Evolutionary conservation across 441 rosid genomes (phyloP), one percentile per base, ranked within the genome.

Genomic region (Biscutella laevigata): DNA sequence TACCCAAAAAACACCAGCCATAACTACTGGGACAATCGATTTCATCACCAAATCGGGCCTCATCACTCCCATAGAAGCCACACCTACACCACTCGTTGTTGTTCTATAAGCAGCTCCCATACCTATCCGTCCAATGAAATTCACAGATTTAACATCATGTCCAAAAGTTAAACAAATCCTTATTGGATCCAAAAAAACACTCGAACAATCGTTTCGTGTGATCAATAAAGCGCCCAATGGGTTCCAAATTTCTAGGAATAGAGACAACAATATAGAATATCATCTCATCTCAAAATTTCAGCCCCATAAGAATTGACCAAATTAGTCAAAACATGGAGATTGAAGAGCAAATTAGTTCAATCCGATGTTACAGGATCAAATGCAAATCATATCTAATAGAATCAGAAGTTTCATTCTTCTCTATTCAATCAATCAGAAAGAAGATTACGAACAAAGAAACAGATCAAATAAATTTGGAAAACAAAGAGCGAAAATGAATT

Each of bases 1-100:
- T 74, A 36, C 78, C 78, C 71, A 74, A 71, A 13, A 74, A n/a
- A n/a, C 78, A 44, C 78, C 78, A 59, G 75, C 78, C 78, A 74
- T 74, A 46, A 74, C 78, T 11, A 74, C 78, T 2, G 75, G 78
- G 3, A 74, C 75, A 40, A 74, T 70, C 2, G 78, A 74, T 4
- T 74, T 74, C 78, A 74, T 74, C 8, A 74, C 78, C 9, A 74
- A 49, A 32, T 74, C 78, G 2, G 78, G 78, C 41, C 78, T 70
- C 78, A 74, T 74, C 17, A 74, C 78, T 39, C 78, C 78, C 78
- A 74, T 74, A 0, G 78, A 68, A 21, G 72, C 72, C 39, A 68
- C 72, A 39, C 68, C 72, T 13, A 68, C 72, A 20, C 72, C 72
- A 50, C 72, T 68, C 60, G 61, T 68, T 7, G 68, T 68, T 0